These are phyloP conservation scores for Pisolithus sp. DNA, from an alignment of 768 basidiomycete species.

Conservation along the genomic window DNA sequence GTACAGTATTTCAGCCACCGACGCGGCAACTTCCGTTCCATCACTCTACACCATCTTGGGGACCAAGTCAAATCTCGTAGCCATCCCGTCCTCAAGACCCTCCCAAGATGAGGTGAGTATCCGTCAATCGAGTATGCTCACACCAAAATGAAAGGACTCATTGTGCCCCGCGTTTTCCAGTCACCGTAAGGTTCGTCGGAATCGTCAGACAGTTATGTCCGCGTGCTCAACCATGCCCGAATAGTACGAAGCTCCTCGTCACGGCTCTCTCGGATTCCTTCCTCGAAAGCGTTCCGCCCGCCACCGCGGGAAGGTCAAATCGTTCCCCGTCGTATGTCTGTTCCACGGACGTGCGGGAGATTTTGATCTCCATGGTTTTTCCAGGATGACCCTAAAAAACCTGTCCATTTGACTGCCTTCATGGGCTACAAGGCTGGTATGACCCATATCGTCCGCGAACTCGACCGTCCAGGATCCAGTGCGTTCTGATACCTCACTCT, in stretches of 20 bases:
- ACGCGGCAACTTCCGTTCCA: constrained; percentile 21
- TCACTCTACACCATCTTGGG: not conserved
- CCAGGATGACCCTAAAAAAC: constrained; percentile 99
- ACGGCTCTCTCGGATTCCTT: constrained; percentile 96
- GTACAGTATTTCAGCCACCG: constrained; percentile 28
- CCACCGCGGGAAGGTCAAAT: constrained; percentile 98
- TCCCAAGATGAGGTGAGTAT: constrained; percentile 57
- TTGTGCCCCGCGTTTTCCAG: constrained; percentile 34
- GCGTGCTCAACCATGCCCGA: constrained; percentile 13
- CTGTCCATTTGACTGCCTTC: constrained; percentile 94
- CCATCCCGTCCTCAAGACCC: constrained; percentile 14
- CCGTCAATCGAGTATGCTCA: not conserved
- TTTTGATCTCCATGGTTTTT: constrained; percentile 4
- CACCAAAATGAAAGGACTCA: not conserved
- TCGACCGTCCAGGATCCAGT: constrained; percentile 99
- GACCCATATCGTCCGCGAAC: constrained; percentile 98
- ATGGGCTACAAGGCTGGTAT: constrained; percentile 99
- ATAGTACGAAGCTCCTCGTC: constrained; percentile 97
- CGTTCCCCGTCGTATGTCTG: constrained; percentile 89
- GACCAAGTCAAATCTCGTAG: constrained; percentile 1
- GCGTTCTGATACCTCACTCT: constrained; percentile 33
- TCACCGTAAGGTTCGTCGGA: constrained; percentile 73
- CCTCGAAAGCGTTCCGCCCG: constrained; percentile 95
- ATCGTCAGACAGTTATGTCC: constrained; percentile 17
- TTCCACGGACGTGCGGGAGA: not conserved